Evolutionary conservation across 2,329 filamentous ascomycete genomes (phyloP).

Genomic region (Arachnomyces sp.): DNA sequence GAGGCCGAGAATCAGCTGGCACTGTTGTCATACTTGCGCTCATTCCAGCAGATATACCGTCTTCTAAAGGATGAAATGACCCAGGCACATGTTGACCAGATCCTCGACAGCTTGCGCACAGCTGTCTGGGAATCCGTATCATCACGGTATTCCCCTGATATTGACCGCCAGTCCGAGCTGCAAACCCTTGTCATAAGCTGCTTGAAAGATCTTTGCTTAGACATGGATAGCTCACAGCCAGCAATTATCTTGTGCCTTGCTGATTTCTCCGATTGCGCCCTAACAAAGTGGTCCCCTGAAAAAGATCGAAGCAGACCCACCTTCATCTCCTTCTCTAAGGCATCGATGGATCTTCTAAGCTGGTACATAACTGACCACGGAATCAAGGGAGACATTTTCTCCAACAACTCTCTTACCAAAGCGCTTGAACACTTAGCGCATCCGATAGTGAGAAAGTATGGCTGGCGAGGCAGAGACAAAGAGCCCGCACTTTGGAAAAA

Average conservation of each 20-base stretch:
- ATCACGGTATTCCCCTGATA: conserved; percentile 31
- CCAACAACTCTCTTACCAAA: conserved; percentile 55
- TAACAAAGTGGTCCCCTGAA: conserved; percentile 29
- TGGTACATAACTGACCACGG: conserved; percentile 34
- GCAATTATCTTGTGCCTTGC: conserved; percentile 44
- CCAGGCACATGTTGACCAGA: conserved; percentile 53
- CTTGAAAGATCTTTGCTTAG: conserved; percentile 26
- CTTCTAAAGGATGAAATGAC: conserved; percentile 59
- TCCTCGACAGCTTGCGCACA: conserved; percentile 61
- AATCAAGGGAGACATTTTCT: conserved; percentile 59
- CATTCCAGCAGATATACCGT: conserved; percentile 68
- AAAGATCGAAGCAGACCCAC: conserved; percentile 53
- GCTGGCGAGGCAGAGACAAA: conserved; percentile 63
- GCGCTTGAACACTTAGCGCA: conserved; percentile 59
- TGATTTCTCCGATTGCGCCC: conserved; percentile 58
- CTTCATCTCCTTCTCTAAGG: conserved; percentile 82
- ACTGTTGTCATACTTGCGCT: conserved; percentile 72
- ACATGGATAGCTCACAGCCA: conserved; percentile 30
- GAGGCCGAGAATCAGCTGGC: conserved; percentile 66
- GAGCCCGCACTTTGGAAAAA: conserved; percentile 68
- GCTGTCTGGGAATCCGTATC: conserved; percentile 62
- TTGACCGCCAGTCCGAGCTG: conserved; percentile 30
- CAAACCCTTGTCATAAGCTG: conserved; percentile 28
- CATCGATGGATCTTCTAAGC: conserved; percentile 60
- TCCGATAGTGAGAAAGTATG: conserved; percentile 72